Evolutionary conservation across 176 grass and related monocot genomes (phyloP), one percentile per base, ranked within the genome.

Genomic region (Zoysia pacifica): DNA sequence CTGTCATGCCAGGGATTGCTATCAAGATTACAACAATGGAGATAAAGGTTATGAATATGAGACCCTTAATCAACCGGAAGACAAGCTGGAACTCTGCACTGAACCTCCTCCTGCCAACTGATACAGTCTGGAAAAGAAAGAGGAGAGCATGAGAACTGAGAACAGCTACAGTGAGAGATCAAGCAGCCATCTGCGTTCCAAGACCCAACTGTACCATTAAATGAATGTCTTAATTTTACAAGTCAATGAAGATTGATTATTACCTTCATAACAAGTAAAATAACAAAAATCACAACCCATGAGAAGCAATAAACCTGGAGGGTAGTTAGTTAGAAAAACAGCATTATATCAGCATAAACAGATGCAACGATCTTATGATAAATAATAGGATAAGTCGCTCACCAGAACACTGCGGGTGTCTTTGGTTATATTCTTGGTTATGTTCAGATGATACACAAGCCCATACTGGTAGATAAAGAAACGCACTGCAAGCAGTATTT

Each of bases 381-480:
- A 59, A 66, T 40, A 70, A 66, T 40, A 70, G 70, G 65, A 73
- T 58, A 49, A 78, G 38, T 28, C 41, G 36, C 81, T 77, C 92
- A 99, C 96, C 92, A 99, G 86, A 48, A 99, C 92, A 39, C 96
- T 99, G 48, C 66, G 70, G 49, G 74, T 91, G 36, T 90, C 19
- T 20, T 69, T 80, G 40, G 77, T 80, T 56, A 80, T 58, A 20
- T 68, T 75, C 72, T 94, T 86, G 4, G 90, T 93, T 82, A 99
- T 95, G 50, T 89, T 91, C 88, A 99, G 83, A 84, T 95, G 96
- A 84, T 99, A 99, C 16, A 99, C 96, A 14, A 99, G 92, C 4
- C 96, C 96, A 73, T 99, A 99, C 43, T 99, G 96, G 49, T 95
- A 99, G 47, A 99, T 91, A 81, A 99, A 95, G 81, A 99, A 99